Evolutionary conservation across 441 rosid species (phyloP).

Genomic region (Arabidopsis hybrid): DNA sequence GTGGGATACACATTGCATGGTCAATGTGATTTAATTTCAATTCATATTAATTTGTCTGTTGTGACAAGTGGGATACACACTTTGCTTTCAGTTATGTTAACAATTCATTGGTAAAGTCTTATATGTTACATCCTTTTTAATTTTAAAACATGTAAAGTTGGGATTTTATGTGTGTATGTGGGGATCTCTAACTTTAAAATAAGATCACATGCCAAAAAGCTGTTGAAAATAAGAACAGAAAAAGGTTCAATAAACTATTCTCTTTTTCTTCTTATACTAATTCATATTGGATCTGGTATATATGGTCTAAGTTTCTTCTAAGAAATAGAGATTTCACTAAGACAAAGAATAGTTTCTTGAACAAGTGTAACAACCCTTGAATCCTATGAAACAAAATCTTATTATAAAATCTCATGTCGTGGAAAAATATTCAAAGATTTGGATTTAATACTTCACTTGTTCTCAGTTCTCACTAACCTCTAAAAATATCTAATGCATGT

Average conservation of each 20-base stretch:
- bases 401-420: not conserved
- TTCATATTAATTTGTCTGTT: conserved; percentile 33
- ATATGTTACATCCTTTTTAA: conserved; percentile 4
- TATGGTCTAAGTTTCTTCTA: conserved; percentile 24
- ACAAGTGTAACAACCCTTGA: conserved; percentile 9
- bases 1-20: conserved; percentile 37
- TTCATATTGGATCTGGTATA: conserved; percentile 27
- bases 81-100: conserved; percentile 36
- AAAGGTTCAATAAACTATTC: conserved; percentile 23
- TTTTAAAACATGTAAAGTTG: conserved; percentile 37
- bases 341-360: not conserved
- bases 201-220: conserved; percentile 41
- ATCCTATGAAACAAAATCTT: not conserved
- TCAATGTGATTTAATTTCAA: conserved; percentile 16
- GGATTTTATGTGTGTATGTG: conserved; percentile 28
- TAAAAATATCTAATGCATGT: not conserved
- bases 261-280: conserved; percentile 6
- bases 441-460: conserved; percentile 14
- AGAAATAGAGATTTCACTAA: conserved; percentile 3
- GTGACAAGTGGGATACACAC: conserved; percentile 42
- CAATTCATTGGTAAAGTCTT: conserved; percentile 22
- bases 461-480: conserved; percentile 4
- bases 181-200: conserved; percentile 33
- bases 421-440: conserved; percentile 12
- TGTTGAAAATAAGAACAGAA: conserved; percentile 27